Evolutionary conservation across 768 basidiomycete species (phyloP).

Genomic region (Lentinula detonsa): DNA sequence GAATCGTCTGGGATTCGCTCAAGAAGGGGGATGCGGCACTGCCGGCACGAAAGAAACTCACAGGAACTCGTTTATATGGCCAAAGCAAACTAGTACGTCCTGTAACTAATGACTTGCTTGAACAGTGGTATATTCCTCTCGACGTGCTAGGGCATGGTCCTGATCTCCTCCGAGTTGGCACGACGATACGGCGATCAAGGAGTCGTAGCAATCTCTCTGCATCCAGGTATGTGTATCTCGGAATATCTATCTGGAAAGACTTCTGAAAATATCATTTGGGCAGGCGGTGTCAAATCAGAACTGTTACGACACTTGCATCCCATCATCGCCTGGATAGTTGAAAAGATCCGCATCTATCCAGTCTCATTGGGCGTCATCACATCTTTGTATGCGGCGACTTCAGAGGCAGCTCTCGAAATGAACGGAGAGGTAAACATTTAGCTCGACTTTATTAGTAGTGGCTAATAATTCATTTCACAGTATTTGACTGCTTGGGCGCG

Average conservation of each 20-base stretch:
- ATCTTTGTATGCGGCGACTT: conserved; percentile 19
- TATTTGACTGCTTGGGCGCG: conserved; percentile 21
- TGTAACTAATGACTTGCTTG: neutral
- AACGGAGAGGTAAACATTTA: conserved; percentile 18
- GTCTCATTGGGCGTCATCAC: conserved; percentile 16
- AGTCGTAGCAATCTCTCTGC: conserved; percentile 22
- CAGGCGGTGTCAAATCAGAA: conserved; percentile 19
- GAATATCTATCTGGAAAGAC: neutral
- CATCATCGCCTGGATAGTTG: conserved; percentile 13
- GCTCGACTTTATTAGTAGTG: neutral
- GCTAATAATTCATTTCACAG: conserved; percentile 7
- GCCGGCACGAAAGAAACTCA: conserved; percentile 15
- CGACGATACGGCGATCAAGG: conserved; percentile 22
- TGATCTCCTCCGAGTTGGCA: conserved; percentile 23
- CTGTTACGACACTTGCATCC: conserved; percentile 20
- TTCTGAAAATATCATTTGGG: neutral
- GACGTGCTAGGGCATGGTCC: conserved; percentile 17
- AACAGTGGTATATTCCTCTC: neutral
- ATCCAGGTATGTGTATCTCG: conserved; percentile 17
- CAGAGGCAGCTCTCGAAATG: conserved; percentile 16
- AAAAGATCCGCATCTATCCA: conserved; percentile 15
- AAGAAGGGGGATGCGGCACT: conserved; percentile 17
- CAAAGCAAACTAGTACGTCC: conserved; percentile 35
- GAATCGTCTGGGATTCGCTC: conserved; percentile 25
- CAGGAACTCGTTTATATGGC: conserved; percentile 15